Evolutionary conservation across 768 basidiomycete species (phyloP).

Genomic region (Ramaria sp.): DNA sequence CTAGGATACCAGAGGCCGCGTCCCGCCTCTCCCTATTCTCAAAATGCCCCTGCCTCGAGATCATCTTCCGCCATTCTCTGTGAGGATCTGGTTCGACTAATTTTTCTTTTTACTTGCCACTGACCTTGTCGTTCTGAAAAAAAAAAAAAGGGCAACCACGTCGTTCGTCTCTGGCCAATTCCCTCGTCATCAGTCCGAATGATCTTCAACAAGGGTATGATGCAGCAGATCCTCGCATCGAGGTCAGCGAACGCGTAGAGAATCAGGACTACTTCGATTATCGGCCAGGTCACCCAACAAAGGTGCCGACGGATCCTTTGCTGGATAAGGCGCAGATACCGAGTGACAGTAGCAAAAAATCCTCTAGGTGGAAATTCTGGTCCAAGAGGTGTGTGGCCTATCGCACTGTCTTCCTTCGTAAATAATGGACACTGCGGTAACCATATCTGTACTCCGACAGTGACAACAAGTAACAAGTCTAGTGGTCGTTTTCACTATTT

Average conservation of each 20-base stretch:
- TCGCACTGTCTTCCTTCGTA: neutral
- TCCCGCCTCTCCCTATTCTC: no score
- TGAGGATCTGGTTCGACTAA: no score
- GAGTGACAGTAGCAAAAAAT: neutral
- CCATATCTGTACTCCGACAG: neutral
- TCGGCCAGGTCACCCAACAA: neutral
- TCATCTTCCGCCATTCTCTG: no score
- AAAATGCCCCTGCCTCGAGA: no score
- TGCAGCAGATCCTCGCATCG: neutral
- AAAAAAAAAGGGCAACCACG: neutral
- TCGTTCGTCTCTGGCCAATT: neutral
- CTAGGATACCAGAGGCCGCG: no score
- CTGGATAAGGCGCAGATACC: neutral
- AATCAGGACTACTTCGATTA: neutral
- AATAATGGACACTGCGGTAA: neutral
- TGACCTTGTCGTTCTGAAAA: no score
- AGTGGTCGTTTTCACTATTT: no score
- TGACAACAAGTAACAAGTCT: no score
- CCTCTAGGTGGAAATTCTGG: constrained; percentile 5
- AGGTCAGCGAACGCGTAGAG: neutral
- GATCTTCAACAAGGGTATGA: neutral
- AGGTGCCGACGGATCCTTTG: neutral
- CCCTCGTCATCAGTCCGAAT: neutral
- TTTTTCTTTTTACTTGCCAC: no score
- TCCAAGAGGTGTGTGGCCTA: neutral